Evolutionary conservation across 176 grass and related monocot species (phyloP).

Genomic region (Oryza glumipatula): DNA sequence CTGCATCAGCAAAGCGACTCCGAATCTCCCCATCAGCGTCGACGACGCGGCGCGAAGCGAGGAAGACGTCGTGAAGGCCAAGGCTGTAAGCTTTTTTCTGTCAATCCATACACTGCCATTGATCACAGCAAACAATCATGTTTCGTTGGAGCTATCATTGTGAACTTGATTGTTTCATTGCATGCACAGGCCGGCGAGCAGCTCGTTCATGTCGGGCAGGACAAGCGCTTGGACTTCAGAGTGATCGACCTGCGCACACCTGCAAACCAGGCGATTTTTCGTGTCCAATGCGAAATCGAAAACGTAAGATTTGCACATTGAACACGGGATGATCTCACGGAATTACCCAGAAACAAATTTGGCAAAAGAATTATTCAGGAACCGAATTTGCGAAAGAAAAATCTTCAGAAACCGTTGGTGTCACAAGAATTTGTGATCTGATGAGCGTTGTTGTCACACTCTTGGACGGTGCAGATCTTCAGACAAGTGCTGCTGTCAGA

Average conservation of each 20-base stretch:
- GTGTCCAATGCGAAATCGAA: slow-evolving; percentile 57
- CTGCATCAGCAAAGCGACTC: slow-evolving; percentile 58
- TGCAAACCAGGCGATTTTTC: slow-evolving; percentile 65
- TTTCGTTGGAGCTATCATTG: background rate
- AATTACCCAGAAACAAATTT: background rate
- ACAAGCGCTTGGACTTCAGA: slow-evolving; percentile 63
- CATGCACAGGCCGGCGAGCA: slow-evolving; percentile 56
- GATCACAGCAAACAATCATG: background rate
- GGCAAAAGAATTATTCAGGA: background rate
- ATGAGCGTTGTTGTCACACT: background rate
- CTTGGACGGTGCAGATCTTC: slow-evolving; percentile 41
- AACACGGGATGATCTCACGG: background rate
- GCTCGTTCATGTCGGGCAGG: slow-evolving; percentile 66
- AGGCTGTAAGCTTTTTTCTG: slow-evolving; percentile 22
- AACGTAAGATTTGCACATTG: slow-evolving; percentile 38
- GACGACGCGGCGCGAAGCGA: slow-evolving; percentile 66
- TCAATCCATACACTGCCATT: background rate
- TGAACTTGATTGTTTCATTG: accelerated
- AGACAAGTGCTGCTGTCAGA: slow-evolving; percentile 53
- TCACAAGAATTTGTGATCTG: background rate
- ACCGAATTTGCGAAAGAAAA: background rate
- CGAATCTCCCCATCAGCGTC: slow-evolving; percentile 62
- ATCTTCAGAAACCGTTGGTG: background rate
- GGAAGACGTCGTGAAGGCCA: slow-evolving; percentile 56
- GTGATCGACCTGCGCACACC: slow-evolving; percentile 60